phyloP scores from a whole-genome alignment of 2,329 filamentous ascomycete genomes.

The Apiospora marii region DNA sequence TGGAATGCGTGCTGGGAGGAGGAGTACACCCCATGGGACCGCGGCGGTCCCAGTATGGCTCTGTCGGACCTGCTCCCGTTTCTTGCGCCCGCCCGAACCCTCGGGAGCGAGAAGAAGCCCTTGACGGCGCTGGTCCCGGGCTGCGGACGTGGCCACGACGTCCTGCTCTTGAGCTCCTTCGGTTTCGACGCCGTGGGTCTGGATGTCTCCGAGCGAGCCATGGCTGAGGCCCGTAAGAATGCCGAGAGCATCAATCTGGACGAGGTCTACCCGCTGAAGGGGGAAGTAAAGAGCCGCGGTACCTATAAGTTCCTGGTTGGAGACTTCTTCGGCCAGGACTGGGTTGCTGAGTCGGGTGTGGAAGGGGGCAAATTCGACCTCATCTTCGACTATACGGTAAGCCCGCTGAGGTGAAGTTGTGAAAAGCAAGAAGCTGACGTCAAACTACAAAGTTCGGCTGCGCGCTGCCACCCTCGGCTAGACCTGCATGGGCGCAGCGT shows the following conservation, averaged over 20 bases:
- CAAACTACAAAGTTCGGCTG: slow-evolving; percentile 62
- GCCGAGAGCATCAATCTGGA: slow-evolving; percentile 51
- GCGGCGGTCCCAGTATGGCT: slow-evolving; percentile 59
- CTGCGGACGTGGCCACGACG: slow-evolving; percentile 84
- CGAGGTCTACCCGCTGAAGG: slow-evolving; percentile 26
- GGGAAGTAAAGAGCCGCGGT: slow-evolving; percentile 51
- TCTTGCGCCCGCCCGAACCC: slow-evolving; percentile 14
- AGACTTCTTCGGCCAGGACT: slow-evolving; percentile 73
- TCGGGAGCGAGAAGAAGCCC: background rate
- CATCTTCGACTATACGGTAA: slow-evolving; percentile 70
- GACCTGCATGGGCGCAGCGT: slow-evolving; percentile 61
- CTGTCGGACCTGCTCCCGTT: slow-evolving; percentile 57
- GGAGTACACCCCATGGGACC: slow-evolving; percentile 62
- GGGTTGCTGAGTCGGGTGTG: slow-evolving; percentile 53
- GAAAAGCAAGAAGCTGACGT: background rate
- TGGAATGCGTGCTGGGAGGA: slow-evolving; percentile 61
- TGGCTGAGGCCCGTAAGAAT: slow-evolving; percentile 55
- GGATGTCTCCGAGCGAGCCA: slow-evolving; percentile 65
- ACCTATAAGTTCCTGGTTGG: slow-evolving; percentile 63
- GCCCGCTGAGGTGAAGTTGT: slow-evolving; percentile 30
- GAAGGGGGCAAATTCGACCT: slow-evolving; percentile 65
- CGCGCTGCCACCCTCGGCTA: slow-evolving; percentile 62
- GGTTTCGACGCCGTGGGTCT: slow-evolving; percentile 82
- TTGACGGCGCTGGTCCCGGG: slow-evolving; percentile 76
- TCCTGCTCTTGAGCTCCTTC: slow-evolving; percentile 74